Evolutionary conservation across 345 rosid genomes (phyloP), one percentile per base, ranked within the genome.

Genomic region (Linum usitatissimum): DNA sequence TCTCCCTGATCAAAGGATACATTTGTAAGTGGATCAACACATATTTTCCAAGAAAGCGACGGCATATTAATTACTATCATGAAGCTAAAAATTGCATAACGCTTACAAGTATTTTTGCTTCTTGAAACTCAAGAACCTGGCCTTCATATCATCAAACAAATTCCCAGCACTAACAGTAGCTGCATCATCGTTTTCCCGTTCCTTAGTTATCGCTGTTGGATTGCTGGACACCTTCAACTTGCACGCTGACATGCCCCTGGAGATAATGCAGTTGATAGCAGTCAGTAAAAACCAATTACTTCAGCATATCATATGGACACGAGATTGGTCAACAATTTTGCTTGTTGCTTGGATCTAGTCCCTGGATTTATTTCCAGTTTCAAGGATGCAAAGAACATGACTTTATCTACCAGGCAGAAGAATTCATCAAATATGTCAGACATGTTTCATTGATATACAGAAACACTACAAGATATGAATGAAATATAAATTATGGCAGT

Each of bases 21-120:
- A 7, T 6, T 45, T 45, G 13, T 45, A 0, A 45, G 15, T 3
- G 17, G 10, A 10, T 45, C 51, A 45, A 45, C 8, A 12, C 17
- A 15, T 45, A 3, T 10, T 45, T 10, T 40, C 51, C 51, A 0
- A 45, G 14, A 15, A 45, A 45, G 14, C 17, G 13, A 45, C 15
- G 17, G 51, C 51, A 45, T 45, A 12, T 23, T 23, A 23, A 23
- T 23, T 23, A 23, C 0, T 10, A 10, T 10, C 14, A 45, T 13
- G 10, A 34, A 45, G 51, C 17, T 45, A 15, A 45, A 1, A 45
- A 13, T 45, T 12, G 15, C 14, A 45, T 45, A 45, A 45, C 68
- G 66, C 87, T 77, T 76, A 89, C 96, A 87, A 71, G 79, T 83
- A 92, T 59, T 74, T 87, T 53, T 79, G 71, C 84, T 73, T 81